Percentiles rank a stretch among this genome's conserved stretches.
These are phyloP conservation scores for Plantago ovata DNA, from an alignment of 257 asterid genomes.

Conservation along the genomic window DNA sequence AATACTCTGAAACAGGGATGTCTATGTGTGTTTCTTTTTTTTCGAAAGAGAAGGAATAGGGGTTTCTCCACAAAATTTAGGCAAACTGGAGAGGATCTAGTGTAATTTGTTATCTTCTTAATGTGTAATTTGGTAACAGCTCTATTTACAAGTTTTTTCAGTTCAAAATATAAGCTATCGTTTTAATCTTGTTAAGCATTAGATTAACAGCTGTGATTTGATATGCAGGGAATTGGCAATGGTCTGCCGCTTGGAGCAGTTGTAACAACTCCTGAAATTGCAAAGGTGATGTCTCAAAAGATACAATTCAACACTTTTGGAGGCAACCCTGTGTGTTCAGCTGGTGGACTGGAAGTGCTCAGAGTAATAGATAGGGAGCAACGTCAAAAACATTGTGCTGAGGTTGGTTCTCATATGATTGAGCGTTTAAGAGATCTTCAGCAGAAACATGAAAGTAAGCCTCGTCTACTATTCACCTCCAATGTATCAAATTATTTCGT, in stretches of 20 bases:
- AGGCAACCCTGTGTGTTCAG: constrained; percentile 97
- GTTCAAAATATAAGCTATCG: no score
- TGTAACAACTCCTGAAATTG: constrained; percentile 96
- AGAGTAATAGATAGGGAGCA: constrained; percentile 78
- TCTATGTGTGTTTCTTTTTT: no score
- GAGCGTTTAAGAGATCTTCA: constrained; percentile 66
- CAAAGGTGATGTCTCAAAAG: constrained; percentile 80
- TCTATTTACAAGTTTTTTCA: no score
- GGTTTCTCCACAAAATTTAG: no score
- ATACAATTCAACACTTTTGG: constrained; percentile 93
- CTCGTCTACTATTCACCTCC: constrained; percentile 13
- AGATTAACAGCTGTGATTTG: constrained; percentile 9
- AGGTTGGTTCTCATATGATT: constrained; percentile 79
- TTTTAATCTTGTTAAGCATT: no score
- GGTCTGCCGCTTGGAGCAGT: constrained; percentile 99
- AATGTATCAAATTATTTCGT: constrained; percentile 7
- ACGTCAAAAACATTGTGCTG: constrained; percentile 82
- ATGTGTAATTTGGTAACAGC: no score
- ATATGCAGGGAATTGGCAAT: constrained; percentile 83
- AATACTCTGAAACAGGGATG: no score
- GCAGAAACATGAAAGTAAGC: constrained; percentile 71
- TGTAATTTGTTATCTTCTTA: no score
- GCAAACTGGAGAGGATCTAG: no score
- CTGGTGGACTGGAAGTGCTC: constrained; percentile 93
- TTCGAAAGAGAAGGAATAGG: no score